Conservation (phyloP, 257 asterid genomes). For the Fraxinus anomala region DNA sequence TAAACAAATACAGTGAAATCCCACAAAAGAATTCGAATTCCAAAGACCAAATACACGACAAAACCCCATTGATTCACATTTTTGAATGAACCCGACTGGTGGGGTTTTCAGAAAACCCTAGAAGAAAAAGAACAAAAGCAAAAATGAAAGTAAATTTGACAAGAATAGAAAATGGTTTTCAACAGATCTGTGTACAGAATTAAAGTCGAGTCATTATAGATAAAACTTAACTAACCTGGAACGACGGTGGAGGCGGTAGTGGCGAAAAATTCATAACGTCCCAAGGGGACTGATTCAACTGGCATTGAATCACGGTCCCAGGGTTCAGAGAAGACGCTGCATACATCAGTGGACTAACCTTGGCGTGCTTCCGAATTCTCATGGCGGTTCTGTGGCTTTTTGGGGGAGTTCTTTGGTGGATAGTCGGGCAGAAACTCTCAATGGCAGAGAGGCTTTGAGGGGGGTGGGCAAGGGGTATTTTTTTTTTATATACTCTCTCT, state of each 20-base stretch:
- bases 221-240: conserved; percentile 21
- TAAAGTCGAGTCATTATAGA: not conserved
- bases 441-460: not conserved
- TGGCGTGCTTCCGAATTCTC: conserved; percentile 57
- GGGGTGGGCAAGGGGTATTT: not conserved
- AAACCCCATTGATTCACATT: conserved; percentile 33
- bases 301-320: conserved; percentile 26
- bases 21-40: conserved; percentile 22
- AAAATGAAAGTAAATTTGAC: conserved; percentile 21
- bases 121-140: conserved; percentile 26
- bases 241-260: conserved; percentile 14
- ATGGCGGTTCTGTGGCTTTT: conserved; percentile 21
- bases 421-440: not conserved
- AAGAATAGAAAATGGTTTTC: not conserved
- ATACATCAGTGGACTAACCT: conserved; percentile 34
- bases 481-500: no score
- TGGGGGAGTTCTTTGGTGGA: not conserved
- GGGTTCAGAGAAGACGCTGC: conserved; percentile 19
- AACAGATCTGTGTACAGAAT: conserved; percentile 10
- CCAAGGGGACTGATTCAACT: conserved; percentile 54
- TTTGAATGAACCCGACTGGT: conserved; percentile 49
- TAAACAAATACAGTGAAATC: conserved; percentile 25
- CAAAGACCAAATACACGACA: conserved; percentile 19
- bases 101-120: conserved; percentile 56
- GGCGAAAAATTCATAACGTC: conserved; percentile 13